phyloP scores from a whole-genome alignment of 331 rosid species.

The Malus hybrid region DNA sequence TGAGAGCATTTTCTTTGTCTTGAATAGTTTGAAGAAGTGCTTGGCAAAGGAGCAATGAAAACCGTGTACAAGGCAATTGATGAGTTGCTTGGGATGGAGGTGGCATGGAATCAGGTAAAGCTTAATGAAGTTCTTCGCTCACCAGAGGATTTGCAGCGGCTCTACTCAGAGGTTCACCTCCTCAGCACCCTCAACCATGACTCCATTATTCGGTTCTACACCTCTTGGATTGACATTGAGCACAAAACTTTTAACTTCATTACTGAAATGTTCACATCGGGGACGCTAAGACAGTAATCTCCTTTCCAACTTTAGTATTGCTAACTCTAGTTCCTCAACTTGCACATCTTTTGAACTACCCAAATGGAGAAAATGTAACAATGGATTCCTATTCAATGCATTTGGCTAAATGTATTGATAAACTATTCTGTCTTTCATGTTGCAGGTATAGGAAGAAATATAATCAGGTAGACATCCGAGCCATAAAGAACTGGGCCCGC shows the following conservation, averaged over 20 bases:
- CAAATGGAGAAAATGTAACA: background rate
- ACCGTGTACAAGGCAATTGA: constrained; percentile 95
- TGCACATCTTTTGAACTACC: background rate
- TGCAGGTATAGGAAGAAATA: constrained; percentile 74
- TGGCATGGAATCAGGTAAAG: constrained; percentile 92
- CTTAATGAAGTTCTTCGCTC: constrained; percentile 62
- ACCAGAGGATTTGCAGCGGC: constrained; percentile 82
- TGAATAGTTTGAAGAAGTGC: constrained; percentile 69
- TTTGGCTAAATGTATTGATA: background rate
- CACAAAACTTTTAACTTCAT: constrained; percentile 78
- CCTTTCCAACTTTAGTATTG: constrained; percentile 22
- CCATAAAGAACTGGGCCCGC: constrained; percentile 73
- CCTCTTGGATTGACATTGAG: constrained; percentile 88
- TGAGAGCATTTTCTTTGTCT: background rate
- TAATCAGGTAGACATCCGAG: constrained; percentile 41
- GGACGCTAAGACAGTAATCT: constrained; percentile 89
- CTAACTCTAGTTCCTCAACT: constrained; percentile 9
- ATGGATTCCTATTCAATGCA: background rate
- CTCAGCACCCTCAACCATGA: constrained; percentile 87
- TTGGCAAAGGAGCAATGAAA: constrained; percentile 97
- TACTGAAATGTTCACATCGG: constrained; percentile 94
- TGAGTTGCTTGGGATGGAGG: constrained; percentile 83
- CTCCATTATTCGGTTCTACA: constrained; percentile 72
- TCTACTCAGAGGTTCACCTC: constrained; percentile 97
- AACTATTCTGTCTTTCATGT: constrained; percentile 2